Evolutionary conservation across 768 basidiomycete genomes (phyloP), one percentile per base, ranked within the genome.

Genomic region (Termitomyces sp.): DNA sequence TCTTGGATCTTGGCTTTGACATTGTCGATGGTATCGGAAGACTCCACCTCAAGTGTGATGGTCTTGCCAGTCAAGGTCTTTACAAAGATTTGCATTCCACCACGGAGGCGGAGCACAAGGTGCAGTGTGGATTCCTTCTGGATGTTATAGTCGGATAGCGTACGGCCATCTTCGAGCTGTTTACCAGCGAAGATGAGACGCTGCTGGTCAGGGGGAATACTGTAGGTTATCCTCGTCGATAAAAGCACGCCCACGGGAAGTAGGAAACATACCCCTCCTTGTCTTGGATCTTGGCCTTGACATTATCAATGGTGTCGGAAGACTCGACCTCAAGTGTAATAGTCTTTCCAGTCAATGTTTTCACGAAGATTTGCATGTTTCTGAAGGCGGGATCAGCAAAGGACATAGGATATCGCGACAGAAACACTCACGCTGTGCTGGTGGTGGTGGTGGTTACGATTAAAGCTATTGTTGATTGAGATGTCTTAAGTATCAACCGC

Each of bases 21-120:
- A 54, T 64, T 64, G 33, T 64, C 63, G 11, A 64, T 64, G 17
- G 63, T 64, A 15, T 64, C 63, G 9, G 63, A 64, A 28, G 63
- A 64, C 49, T 64, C 63, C 7, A 64, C 63, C 58, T 64, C 63
- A 10, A 64, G 56, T 23, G 63, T 64, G 19, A 64, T 64, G 41
- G 63, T 64, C 54, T 64, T 64, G 17, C 63, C 68, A n/a, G 68
- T 69, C 54, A 69, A 55, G 3, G 68, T 69, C 65, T 69, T 69
- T 42, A 69, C 70, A 48, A 71, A 71, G 8, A 62, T 62, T 44
- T 62, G 60, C 60, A 62, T 62, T 26, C 60, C 55, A 19, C 50
- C 55, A 19, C 55, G 55, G 1, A 51, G 50, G 33, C 50, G 55
- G 28, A 56, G 55, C 23, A 51, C 55, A 51, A 56, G 55, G 23